These are phyloP conservation scores for Colletotrichum kahawae DNA, from an alignment of 2,329 filamentous ascomycete species.

Conservation along the genomic window DNA sequence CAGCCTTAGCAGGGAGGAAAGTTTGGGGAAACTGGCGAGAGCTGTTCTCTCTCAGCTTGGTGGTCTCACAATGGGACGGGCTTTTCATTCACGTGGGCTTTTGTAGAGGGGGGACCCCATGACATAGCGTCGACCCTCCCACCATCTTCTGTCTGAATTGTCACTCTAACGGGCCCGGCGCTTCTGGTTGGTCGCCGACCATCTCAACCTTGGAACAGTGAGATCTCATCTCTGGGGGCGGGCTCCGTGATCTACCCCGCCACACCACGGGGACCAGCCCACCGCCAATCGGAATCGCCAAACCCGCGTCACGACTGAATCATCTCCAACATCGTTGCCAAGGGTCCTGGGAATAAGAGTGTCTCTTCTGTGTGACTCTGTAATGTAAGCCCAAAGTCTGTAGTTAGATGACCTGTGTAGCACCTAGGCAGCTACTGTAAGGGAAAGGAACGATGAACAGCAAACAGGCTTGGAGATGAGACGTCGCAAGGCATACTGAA, in stretches of 20 bases:
- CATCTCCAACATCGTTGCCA: background rate
- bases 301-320: background rate
- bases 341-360: background rate
- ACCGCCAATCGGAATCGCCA: background rate
- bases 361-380: background rate
- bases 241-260: background rate
- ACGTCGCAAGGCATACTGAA: background rate
- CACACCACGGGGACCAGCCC: background rate
- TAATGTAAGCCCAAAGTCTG: background rate
- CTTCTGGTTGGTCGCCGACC: conserved; percentile 10
- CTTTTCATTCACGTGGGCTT: background rate
- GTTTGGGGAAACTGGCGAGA: background rate
- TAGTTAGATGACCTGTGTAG: background rate
- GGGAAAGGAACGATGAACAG: background rate
- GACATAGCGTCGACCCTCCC: background rate
- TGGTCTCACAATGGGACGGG: background rate
- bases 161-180: background rate
- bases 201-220: background rate
- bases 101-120: background rate
- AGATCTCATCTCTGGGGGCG: background rate
- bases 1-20: background rate
- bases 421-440: background rate
- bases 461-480: background rate
- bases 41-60: background rate
- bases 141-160: background rate